Evolutionary conservation across 768 basidiomycete genomes (phyloP), one percentile per base, ranked within the genome.

Genomic region (Lactifluus echinatus): DNA sequence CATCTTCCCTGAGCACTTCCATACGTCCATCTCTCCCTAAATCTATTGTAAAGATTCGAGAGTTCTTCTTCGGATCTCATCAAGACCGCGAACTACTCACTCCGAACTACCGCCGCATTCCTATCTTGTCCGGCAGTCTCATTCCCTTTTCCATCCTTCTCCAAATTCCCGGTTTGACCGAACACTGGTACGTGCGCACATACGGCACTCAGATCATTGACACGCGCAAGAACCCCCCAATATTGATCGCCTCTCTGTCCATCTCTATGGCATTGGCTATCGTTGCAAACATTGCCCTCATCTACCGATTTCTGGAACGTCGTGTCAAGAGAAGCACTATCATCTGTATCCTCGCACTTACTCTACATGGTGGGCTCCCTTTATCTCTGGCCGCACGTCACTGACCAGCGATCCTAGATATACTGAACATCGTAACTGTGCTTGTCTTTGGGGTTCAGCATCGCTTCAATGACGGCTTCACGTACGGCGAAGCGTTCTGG

Each of bases 101-200:
- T 29, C 82, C 84, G 23, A 78, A 79, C 50, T 85, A 84, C 66
- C 82, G 88, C 17, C 72, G 72, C 50, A 70, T 81, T 4, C 86
- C 86, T 0, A 82, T 89, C 40, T 55, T 88, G 8, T 81, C 87
- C 14, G 85, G 84, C 19, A 74, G 85, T 39, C 67, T 83, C 58
- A 80, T 87, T 36, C 85, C 87, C 0, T 89, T 93, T 64, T 79
- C 84, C 17, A 86, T 91, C 48, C 75, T 93, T n/a, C 74, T 92
- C 29, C 85, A 87, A 64, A 87, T 93, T 28, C 90, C 90, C 0
- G 85, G 85, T 15, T 70, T 91, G 11, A 91, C 87, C 1, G 83
- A 82, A 57, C 76, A 78, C 51, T 88, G 87, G 88, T 88, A 83
- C 60, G 77, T 85, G 55, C 76, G 76, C 6, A 87, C 80, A 0